Conservation (phyloP, 192 early-diverging fungal species). For the Rhizophagus prolifer region DNA sequence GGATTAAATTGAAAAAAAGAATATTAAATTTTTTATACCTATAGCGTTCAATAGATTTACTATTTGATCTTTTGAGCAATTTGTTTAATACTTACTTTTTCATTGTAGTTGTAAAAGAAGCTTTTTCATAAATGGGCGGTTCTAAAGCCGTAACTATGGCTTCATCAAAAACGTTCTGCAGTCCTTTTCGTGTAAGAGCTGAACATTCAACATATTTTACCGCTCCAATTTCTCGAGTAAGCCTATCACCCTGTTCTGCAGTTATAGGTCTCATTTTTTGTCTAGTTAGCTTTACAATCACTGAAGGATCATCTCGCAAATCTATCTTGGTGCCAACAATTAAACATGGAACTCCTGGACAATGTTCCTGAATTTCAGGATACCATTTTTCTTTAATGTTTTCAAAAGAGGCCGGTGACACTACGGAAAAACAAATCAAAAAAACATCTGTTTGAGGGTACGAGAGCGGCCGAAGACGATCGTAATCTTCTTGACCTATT, state of each 20-base stretch:
- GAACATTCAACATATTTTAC: slow-evolving; percentile 94
- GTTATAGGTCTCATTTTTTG: slow-evolving; percentile 81
- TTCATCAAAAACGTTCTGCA: slow-evolving; percentile 97
- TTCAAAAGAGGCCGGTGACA: slow-evolving; percentile 85
- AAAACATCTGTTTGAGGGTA: slow-evolving; percentile 97
- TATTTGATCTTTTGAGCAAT: too few species aligned
- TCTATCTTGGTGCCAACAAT: slow-evolving; percentile 90
- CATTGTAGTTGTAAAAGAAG: slow-evolving; percentile 57
- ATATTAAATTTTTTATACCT: too few species aligned
- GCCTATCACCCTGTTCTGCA: slow-evolving; percentile 73
- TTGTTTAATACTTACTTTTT: too few species aligned
- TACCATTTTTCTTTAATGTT: slow-evolving; percentile 97
- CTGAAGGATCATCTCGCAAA: slow-evolving; percentile 80
- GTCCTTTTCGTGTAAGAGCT: slow-evolving; percentile 85
- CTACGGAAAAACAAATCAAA: slow-evolving; percentile 91
- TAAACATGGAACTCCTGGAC: slow-evolving; percentile 90
- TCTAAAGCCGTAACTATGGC: slow-evolving; percentile 95
- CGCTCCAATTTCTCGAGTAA: slow-evolving; percentile 82
- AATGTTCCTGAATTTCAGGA: slow-evolving; percentile 93
- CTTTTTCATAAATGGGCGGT: slow-evolving; percentile 80
- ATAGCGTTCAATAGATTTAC: too few species aligned
- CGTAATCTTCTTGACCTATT: slow-evolving; percentile 92
- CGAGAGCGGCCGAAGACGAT: slow-evolving; percentile 88
- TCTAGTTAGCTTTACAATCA: slow-evolving; percentile 77
- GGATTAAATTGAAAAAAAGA: too few species aligned